Conservation (phyloP, 352 stramenopile species). For the Pythium rhizo-oryzae region DNA sequence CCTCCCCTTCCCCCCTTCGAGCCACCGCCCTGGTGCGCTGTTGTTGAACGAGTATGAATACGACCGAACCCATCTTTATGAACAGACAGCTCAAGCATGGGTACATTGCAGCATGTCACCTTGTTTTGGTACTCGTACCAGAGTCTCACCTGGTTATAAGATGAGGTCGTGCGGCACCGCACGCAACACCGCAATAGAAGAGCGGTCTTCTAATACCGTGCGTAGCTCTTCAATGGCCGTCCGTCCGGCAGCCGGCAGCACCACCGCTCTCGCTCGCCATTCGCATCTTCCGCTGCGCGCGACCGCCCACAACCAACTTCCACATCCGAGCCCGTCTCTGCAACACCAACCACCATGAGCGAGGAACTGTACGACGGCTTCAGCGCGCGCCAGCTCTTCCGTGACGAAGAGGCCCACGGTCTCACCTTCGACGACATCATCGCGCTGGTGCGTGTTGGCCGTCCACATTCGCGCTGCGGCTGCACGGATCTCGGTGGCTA, state of each 20-base stretch:
- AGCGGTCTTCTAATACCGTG: conserved; percentile 13
- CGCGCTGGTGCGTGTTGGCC: conserved; percentile 49
- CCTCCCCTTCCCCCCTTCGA: background rate
- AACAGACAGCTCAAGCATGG: background rate
- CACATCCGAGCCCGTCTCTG: conserved; percentile 17
- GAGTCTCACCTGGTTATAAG: conserved; percentile 4
- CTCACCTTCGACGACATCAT: conserved; percentile 90
- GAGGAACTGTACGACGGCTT: conserved; percentile 66
- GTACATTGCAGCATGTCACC: background rate
- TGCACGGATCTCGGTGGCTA: too few species aligned
- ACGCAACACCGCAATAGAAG: conserved; percentile 4
- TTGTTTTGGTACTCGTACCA: too few species aligned
- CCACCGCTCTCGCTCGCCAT: conserved; percentile 7
- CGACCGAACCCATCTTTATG: background rate
- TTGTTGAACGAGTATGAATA: background rate
- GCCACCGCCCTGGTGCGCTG: too few species aligned
- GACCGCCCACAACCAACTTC: conserved; percentile 8
- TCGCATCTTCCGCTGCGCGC: background rate
- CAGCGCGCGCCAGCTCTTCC: conserved; percentile 75
- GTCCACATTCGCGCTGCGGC: background rate
- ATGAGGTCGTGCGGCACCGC: background rate
- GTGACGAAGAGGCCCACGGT: conserved; percentile 62
- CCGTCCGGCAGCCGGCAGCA: conserved; percentile 8
- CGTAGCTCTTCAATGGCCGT: conserved; percentile 27
- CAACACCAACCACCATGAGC: conserved; percentile 25